Base-by-base conservation (phyloP, 805 yeast species). In the Barnettozyma californica region DNA sequence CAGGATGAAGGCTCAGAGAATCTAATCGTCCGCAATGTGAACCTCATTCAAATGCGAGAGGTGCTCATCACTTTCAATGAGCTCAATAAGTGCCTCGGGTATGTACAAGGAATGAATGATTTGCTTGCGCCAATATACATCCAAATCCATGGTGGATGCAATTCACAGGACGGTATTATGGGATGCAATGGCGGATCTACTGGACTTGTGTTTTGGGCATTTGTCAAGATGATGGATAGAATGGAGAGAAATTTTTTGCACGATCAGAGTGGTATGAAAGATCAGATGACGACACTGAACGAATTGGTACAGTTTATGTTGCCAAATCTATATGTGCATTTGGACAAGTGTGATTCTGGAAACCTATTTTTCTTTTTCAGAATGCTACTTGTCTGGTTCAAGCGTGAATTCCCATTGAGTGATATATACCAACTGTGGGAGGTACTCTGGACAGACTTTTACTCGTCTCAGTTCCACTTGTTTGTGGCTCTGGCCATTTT, bases 51-150 rank as follows among this genome's bases (percentile, higher is more conserved):
- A 45, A 68, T 94, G 69, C 77, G 88, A 56, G 90, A 86, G 57
- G 85, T 94, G 52, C 71, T 94, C 36, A 74, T 90, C 48, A 87
- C 97, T 0, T 92, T 85, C 60, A 92, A 94, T 64, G 90, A 87
- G 65, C 76, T 83, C 63, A 91, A 94, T 64, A 73, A 71, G 41
- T 84, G 89, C 56, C 68, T 94, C 56, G 99, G 99, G 1, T 94
- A 94, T 61, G 96, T 94, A 18, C 99, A 94, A 68, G 99, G 99
- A 2, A 94, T 94, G 99, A 81, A 94, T 9, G 99, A 94, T 65
- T 70, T 94, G 45, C 69, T 94, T 34, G 85, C 97, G 0, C 97
- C 97, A 0, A 67, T 94, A 3, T 94, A 89, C 63, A 79, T 75
- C 46, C 67, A 73, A 9, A 53, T 74, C 9, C 75, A 76, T 55